Base-by-base conservation (phyloP, 2,329 filamentous ascomycete genomes). In the Calycina marina region DNA sequence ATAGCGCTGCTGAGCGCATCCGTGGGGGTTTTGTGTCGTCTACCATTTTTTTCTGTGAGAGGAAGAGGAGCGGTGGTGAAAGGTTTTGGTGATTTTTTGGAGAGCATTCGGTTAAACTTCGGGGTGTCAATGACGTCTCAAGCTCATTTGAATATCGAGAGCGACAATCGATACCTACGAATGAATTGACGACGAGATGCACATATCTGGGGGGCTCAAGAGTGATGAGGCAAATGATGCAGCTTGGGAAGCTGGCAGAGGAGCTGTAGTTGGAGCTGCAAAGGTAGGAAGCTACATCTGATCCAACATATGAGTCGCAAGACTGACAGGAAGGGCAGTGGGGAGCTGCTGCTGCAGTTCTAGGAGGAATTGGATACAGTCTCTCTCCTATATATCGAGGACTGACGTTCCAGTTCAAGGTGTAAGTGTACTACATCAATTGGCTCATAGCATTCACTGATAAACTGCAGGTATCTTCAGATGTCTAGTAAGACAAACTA, bases 351-450 rank as follows among this genome's bases (percentile, higher is more conserved):
- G 67, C 70, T 11, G 75, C 67, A 1, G 51, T 77, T 14, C 59
- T 81, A 5, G 75, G 68, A 13, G 74, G 61, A 14, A 47, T 72
- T 4, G 80, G 72, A 12, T 77, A 72, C 41, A 57, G 61, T 14
- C 64, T 73, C 46, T 81, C 74, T 32, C 81, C 81, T 0, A 48
- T 86, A 13, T 88, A 86, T 51, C 67, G 78, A 14, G 68, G 74
- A 2, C 57, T 80, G 40, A 84, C 78, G 2, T 60, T 82, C 30
- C 78, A 83, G 50, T 83, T 83, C 56, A 83, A 83, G 59, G 72
- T 79, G 77, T 82, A 65, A 48, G 71, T 58, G 30, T 25, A 15
- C 15, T 24, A 18, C 17, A 12, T 11, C 4, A 11, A 28, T 29
- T 11, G 27, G 27, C 6, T 16, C n/a, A 29, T 3, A n/a, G 10